Base-by-base conservation (phyloP, 306 rosid species). In the Medicago lupulina region DNA sequence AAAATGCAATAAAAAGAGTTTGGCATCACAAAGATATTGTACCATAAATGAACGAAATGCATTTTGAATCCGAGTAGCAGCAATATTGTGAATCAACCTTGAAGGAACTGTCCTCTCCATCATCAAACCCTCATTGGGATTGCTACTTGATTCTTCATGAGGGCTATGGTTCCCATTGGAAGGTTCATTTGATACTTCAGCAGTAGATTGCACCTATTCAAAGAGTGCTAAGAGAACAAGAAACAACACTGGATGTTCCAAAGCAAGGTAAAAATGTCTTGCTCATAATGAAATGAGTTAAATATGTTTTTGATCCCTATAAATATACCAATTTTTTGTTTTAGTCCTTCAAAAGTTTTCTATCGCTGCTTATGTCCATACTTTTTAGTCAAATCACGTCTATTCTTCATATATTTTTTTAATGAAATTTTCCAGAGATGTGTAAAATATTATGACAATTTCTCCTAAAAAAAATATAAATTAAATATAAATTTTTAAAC, bases 21-120 rank as follows among this genome's bases (percentile, higher is more conserved):
- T 5, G 23, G 25, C 49, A 23, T 36, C 17, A 58, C 54, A 50
- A 4, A 67, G 49, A 78, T 54, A 34, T 19, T 59, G 75, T 87
- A 85, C 91, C 87, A 71, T 85, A 70, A 85, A 86, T 69, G 89
- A 79, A 21, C 86, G 91, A 82, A 93, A 90, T 67, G 91, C 92
- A 67, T 89, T 79, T 79, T 93, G 92, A 87, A 87, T 89, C 76
- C 85, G 85, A 65, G 90, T 82, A 43, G 91, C 96, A 60, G 96
- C 96, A 70, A 77, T 11, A 31, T 92, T 70, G 66, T 85, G 78
- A 77, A 81, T 28, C 78, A 82, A 40, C 75, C 70, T 80, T 19
- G 68, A 61, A 9, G 87, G 88, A 65, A 78, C 82, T 13, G 76
- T 53, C 2, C 68, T 28, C 38, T 72, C 82, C 9, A 66, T 50